Base-by-base conservation (phyloP, 345 rosid species). In the Pugionium dolabratum region DNA sequence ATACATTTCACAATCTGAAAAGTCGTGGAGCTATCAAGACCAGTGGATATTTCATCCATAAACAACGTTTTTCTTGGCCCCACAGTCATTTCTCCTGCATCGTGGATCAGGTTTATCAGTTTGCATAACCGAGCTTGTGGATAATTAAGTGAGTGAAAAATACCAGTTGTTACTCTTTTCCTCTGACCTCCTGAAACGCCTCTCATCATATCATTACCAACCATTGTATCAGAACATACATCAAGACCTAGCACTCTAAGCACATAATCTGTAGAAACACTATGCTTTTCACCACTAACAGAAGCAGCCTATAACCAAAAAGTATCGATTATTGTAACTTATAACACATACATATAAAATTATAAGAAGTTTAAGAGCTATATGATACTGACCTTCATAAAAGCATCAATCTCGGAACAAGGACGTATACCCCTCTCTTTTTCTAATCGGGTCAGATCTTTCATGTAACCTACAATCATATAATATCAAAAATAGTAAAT, bases 21-120 rank as follows among this genome's bases (percentile, higher is more conserved):
- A 2, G 98, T 93, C 9, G 98, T 93, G 9, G 98, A 87, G 80
- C 97, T 93, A 70, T 93, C 96, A 57, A 93, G 91, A 51, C 98
- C 97, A 9, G 97, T 89, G 6, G 98, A 93, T 73, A 93, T 93
- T 80, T 93, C 98, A 79, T 93, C 98, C 98, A 89, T 93, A 30
- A 93, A 87, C 58, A 93, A 75, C n/a, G 96, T 89, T 72, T 93
- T 89, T 52, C 93, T 82, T 50, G 98, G 97, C 30, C 98, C 98
- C 3, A 93, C 98, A 29, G 87, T 80, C 98, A 89, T 89, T 79
- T 93, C 98, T 60, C 98, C 98, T 92, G 81, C 80, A 74, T 41
- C 30, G 27, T 28, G 18, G 18, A 18, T 18, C 43, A 67, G 43
- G 1, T 58, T 43, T 59, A 52, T 4, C 2, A 44, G 43, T 66